These are phyloP conservation scores for Rhynchosporium agropyri DNA, from an alignment of 2,329 filamentous ascomycete species.

Conservation along the genomic window DNA sequence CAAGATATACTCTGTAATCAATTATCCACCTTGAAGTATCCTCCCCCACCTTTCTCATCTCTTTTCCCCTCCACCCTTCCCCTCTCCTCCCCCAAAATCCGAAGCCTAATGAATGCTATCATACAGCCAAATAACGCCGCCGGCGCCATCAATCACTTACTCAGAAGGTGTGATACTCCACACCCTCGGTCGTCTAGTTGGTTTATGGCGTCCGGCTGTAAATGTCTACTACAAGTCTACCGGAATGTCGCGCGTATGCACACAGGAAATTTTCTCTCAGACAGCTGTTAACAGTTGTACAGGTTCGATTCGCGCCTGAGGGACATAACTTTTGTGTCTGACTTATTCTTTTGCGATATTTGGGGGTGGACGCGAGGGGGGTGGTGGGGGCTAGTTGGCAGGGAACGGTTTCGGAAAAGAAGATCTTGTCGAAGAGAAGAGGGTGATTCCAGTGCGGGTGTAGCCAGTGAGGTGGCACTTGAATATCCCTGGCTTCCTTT, in stretches of 20 bases:
- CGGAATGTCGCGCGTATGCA: conserved; percentile 29
- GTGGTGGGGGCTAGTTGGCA: too few species aligned
- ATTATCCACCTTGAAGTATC: too few species aligned
- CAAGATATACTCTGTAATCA: too few species aligned
- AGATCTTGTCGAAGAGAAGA: too few species aligned
- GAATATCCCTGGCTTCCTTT: too few species aligned
- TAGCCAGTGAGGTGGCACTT: too few species aligned
- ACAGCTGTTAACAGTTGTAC: conserved; percentile 27
- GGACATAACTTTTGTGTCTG: conserved; percentile 9
- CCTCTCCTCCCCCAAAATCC: not conserved
- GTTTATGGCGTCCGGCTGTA: conserved; percentile 32
- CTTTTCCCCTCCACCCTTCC: not conserved
- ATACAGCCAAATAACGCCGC: not conserved
- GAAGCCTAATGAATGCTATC: not conserved
- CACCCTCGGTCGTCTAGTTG: conserved; percentile 31
- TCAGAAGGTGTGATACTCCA: not conserved
- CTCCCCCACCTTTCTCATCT: not conserved
- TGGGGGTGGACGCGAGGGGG: too few species aligned
- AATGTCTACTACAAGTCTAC: conserved; percentile 20
- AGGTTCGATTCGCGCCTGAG: conserved; percentile 32
- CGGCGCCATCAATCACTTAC: not conserved
- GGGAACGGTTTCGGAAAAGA: too few species aligned
- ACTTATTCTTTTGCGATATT: too few species aligned
- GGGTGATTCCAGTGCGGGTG: too few species aligned
- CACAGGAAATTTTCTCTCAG: conserved; percentile 21